phyloP scores from a whole-genome alignment of 2,329 filamentous ascomycete species.

The Fusarium sp. region DNA sequence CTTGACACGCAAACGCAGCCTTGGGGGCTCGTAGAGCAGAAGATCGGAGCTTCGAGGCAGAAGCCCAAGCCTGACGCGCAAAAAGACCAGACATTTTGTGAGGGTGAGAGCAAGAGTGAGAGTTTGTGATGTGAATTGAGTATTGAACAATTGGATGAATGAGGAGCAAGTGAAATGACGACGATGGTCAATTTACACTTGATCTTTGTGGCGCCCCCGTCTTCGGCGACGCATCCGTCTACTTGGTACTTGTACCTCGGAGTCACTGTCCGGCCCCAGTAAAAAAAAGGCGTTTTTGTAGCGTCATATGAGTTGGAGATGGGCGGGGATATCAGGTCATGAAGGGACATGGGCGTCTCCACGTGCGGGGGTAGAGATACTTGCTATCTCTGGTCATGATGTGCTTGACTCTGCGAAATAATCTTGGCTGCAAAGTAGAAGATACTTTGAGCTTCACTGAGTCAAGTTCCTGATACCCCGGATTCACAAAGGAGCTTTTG shows the following conservation, averaged over 20 bases:
- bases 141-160: background rate
- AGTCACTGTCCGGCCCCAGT: slow-evolving; percentile 34
- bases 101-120: background rate
- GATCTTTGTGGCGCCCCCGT: background rate
- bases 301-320: slow-evolving; percentile 31
- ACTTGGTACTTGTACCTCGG: slow-evolving; percentile 29
- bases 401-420: background rate
- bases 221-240: slow-evolving; percentile 30
- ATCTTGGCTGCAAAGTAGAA: background rate
- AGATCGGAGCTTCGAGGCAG: slow-evolving; percentile 38
- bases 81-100: slow-evolving; percentile 39
- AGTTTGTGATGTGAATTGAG: background rate
- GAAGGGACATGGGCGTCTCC: slow-evolving; percentile 3
- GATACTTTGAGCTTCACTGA: slow-evolving; percentile 27
- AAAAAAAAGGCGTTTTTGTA: slow-evolving; percentile 19
- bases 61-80: slow-evolving; percentile 39
- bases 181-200: slow-evolving; percentile 19
- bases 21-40: slow-evolving; percentile 34
- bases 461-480: slow-evolving; percentile 32
- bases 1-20: slow-evolving; percentile 26
- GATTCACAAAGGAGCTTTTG: slow-evolving; percentile 7
- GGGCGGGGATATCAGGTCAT: slow-evolving; percentile 28
- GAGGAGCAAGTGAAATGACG: background rate
- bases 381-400: slow-evolving; percentile 30
- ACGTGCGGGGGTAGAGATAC: slow-evolving; percentile 3